Evolutionary conservation across 345 rosid genomes (phyloP), one percentile per base, ranked within the genome.

Genomic region (Ailanthus altissimus): DNA sequence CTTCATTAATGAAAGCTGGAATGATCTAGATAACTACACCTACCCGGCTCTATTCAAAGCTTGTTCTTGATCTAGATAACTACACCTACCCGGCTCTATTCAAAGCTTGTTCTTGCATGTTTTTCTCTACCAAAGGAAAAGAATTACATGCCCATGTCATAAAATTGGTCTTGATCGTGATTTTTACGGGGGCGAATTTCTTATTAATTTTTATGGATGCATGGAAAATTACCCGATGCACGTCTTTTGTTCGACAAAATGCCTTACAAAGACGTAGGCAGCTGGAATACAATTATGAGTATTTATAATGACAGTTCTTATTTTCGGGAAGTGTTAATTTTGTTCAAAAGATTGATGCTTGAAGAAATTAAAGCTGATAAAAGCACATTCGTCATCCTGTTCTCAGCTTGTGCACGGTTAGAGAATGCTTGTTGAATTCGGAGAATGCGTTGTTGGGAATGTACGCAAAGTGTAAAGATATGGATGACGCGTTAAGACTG

Each of bases 261-360:
- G 84, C 54, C 59, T 49, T 1, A 58, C 0, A 76, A 75, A 66
- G 83, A 79, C 13, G 46, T 79, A 1, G 78, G 57, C 4, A 76
- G 76, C 64, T 83, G 85, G 83, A 83, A 83, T 25, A 72, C 73
- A 0, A 7, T 83, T 49, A 58, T 83, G 62, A 60, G 85, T 36
- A 50, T 58, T 67, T 76, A 28, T 9, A 51, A n/a, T 76, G 8
- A n/a, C 15, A 8, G 43, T 45, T 20, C 45, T 14, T 32, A 67
- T 43, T 82, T 63, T 18, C 1, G 43, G 8, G 70, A 72, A 42
- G 47, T 72, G 12, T 54, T 78, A 57, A 43, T n/a, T 70, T 78
- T 82, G 64, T 82, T 82, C 8, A 78, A 43, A 8, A 53, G 25
- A 9, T 13, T 79, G 58, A 50, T 65, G 42, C 2, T 40, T 43